Evolutionary conservation across 331 rosid genomes (phyloP).

Genomic region (Phaseolus coccineus): DNA sequence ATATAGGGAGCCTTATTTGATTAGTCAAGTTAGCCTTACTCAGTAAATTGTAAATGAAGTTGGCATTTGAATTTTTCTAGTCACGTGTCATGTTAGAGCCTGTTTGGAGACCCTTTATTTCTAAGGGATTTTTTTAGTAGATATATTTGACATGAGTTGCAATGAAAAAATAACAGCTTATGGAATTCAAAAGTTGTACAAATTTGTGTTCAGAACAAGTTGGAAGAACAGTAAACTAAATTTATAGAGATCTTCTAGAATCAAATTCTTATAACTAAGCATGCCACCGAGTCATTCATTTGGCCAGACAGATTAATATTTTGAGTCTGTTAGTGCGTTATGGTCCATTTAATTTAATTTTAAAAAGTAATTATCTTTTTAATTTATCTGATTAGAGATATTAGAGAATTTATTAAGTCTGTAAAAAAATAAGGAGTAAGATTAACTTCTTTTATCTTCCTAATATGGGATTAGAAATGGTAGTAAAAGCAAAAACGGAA

Average conservation of each 20-base stretch:
- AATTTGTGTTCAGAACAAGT: background rate
- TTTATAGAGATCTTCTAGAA: background rate
- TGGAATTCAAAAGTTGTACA: background rate
- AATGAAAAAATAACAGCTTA: background rate
- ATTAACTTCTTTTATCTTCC: too few relatives aligned
- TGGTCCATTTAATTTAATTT: too few relatives aligned
- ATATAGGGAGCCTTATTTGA: slow-evolving; percentile 21
- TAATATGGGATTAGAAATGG: too few relatives aligned
- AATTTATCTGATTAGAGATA: too few relatives aligned
- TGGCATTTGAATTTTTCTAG: slow-evolving; percentile 40
- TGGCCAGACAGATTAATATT: too few relatives aligned
- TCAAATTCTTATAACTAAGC: background rate
- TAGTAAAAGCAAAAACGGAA: too few relatives aligned
- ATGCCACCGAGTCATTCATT: too few relatives aligned
- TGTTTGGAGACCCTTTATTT: background rate
- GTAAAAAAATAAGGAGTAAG: too few relatives aligned
- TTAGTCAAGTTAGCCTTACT: slow-evolving; percentile 38
- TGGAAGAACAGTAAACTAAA: background rate
- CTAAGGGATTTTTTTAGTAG: background rate
- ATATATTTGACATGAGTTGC: background rate
- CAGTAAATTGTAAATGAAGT: slow-evolving; percentile 48
- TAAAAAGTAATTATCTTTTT: too few relatives aligned
- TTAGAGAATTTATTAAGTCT: too few relatives aligned
- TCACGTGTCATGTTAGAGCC: background rate
- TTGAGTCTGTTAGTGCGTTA: too few relatives aligned